Percentiles rank a stretch among this genome's conserved stretches.
Evolutionary conservation across 768 basidiomycete species (phyloP).

Genomic region (Termitomyces sp.): DNA sequence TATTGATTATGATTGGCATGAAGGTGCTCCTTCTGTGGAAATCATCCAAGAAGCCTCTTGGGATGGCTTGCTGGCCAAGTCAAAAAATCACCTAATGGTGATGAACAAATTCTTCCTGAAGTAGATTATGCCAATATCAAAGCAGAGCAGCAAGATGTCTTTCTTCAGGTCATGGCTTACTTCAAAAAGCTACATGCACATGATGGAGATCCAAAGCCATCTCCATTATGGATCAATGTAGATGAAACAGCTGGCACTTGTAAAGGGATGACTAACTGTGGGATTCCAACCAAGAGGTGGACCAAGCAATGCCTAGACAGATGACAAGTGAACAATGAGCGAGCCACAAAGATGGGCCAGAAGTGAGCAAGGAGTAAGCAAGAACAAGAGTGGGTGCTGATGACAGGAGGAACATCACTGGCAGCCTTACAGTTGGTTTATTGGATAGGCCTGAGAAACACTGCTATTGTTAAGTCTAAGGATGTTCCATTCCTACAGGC

Average conservation of each 20-base stretch:
- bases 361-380: too few species aligned
- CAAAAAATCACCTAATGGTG: constrained; percentile 20
- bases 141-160: constrained; percentile 5
- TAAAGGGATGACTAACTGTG: too few species aligned
- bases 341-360: too few species aligned
- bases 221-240: constrained; percentile 15
- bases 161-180: constrained; percentile 10
- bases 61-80: constrained; percentile 15
- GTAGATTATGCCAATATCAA: constrained; percentile 9
- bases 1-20: constrained; percentile 19
- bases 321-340: too few species aligned
- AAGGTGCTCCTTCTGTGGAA: constrained; percentile 5
- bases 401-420: too few species aligned
- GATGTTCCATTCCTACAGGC: too few species aligned
- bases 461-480: too few species aligned
- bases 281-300: too few species aligned
- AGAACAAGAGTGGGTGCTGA: too few species aligned
- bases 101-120: constrained; percentile 16
- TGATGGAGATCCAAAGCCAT: constrained; percentile 3
- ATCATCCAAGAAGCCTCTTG: constrained; percentile 7
- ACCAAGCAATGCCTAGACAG: too few species aligned
- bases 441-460: too few species aligned
- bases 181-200: constrained; percentile 4
- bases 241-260: constrained; percentile 27
- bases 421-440: too few species aligned